Conservation (phyloP, 2,329 filamentous ascomycete genomes). For the Colletotrichum sp. region DNA sequence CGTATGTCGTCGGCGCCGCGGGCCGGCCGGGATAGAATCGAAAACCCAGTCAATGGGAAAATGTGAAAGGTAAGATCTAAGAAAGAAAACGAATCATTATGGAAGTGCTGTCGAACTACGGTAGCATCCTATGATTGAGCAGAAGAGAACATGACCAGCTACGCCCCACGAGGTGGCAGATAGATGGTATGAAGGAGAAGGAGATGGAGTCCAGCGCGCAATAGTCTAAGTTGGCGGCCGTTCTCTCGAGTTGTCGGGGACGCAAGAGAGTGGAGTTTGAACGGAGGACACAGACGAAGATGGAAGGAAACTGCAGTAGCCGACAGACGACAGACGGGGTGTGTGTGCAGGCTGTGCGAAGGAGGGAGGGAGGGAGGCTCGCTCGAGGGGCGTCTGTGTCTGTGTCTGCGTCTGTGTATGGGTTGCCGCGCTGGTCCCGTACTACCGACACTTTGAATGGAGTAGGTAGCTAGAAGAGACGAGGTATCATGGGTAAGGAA, state of each 20-base stretch:
- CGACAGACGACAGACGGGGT: neutral
- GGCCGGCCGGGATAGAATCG: slow-evolving; percentile 32
- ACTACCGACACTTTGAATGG: neutral
- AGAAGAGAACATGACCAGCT: slow-evolving; percentile 6
- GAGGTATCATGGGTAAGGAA: neutral
- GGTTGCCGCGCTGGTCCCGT: neutral
- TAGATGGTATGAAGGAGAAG: slow-evolving; percentile 19
- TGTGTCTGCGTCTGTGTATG: neutral
- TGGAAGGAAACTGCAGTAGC: neutral
- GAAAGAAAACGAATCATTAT: slow-evolving; percentile 22
- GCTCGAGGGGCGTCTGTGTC: neutral
- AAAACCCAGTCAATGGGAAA: slow-evolving; percentile 54
- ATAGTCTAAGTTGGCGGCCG: neutral
- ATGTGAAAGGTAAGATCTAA: slow-evolving; percentile 31
- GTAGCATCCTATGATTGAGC: slow-evolving; percentile 5
- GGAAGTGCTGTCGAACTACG: slow-evolving; percentile 22
- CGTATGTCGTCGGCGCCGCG: slow-evolving; percentile 27
- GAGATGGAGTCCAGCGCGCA: slow-evolving; percentile 11
- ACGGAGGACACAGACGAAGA: neutral
- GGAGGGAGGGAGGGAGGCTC: neutral
- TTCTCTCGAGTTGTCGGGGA: slow-evolving; percentile 1
- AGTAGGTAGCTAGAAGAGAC: neutral
- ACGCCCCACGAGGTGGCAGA: slow-evolving; percentile 17
- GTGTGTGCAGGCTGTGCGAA: neutral
- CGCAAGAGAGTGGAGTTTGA: slow-evolving; percentile 3